Evolutionary conservation across 164 flowering plant species (phyloP), one percentile per base, ranked within the genome.

Genomic region (Chimonanthus salicifolius): DNA sequence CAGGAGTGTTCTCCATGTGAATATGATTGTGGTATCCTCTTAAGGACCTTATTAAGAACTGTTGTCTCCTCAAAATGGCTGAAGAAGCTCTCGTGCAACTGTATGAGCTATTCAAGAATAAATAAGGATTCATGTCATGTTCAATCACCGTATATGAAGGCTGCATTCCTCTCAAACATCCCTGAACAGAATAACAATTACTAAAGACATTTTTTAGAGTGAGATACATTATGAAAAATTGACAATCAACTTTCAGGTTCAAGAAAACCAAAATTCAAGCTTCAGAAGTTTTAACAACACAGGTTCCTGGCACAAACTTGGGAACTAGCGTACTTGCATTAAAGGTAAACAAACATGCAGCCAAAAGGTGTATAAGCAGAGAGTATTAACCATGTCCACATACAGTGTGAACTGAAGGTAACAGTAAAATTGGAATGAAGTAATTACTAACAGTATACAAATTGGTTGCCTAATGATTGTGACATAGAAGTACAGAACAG

Each of bases 31-130:
- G 70, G 47, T 58, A 50, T 51, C 75, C 86, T 20, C 85, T 78
- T 15, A 89, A 77, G 51, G 83, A 65, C 77, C 92, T 84, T 64
- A 86, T 76, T 75, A 92, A 72, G 76, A 88, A 85, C 18, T 85
- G 86, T 68, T 88, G 92, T 69, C 94, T 87, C 81, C 94, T 84
- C 47, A 82, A 64, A 69, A 89, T 83, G 63, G 92, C 65, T 3
- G 86, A 80, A 3, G 83, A 79, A 70, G 71, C 77, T 74, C 80
- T 64, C 82, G 79, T 80, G 63, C 76, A 68, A 79, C 54, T 64
- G 71, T 66, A 72, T 67, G 74, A 70, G 60, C 67, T 49, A 71
- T 51, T 72, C 70, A 76, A 76, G 54, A 74, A 67, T 54, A 81
- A 76, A 75, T 65, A 74, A 67, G 77, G 49, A 66, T 77, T 80